A percentile compares a stretch with the other conserved stretches of the same genome.
phyloP scores from a whole-genome alignment of 78 protist genomes.

The Polysphondylium violaceum region DNA sequence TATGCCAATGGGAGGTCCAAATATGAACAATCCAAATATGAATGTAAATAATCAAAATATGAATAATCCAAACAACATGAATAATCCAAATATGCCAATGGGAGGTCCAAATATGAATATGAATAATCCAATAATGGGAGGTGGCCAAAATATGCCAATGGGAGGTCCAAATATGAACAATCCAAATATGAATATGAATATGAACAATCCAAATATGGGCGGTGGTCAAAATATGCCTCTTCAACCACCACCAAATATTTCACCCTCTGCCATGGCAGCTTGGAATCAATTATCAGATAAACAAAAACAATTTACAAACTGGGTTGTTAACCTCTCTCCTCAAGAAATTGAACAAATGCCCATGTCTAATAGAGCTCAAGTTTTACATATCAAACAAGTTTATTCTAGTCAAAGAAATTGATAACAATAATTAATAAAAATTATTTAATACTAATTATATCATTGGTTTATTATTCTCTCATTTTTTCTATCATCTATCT shows the following conservation, averaged over 20 bases:
- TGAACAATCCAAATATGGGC: background rate
- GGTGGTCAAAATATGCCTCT: background rate
- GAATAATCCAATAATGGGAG: too few relatives aligned
- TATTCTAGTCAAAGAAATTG: background rate
- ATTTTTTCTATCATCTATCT: too few relatives aligned
- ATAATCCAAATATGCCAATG: slow-evolving; percentile 4
- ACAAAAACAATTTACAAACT: slow-evolving; percentile 19
- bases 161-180: background rate
- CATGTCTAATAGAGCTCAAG: slow-evolving; percentile 8
- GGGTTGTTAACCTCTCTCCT: slow-evolving; percentile 20
- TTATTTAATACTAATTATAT: too few relatives aligned
- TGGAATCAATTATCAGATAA: slow-evolving; percentile 45
- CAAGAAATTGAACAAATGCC: slow-evolving; percentile 48
- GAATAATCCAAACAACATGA: background rate
- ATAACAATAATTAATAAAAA: too few relatives aligned
- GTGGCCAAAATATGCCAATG: background rate
- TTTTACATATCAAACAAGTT: slow-evolving; percentile 19
- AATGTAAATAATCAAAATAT: background rate
- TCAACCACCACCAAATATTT: slow-evolving; percentile 54
- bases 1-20: background rate
- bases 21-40: background rate
- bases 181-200: slow-evolving; percentile 1
- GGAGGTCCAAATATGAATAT: slow-evolving; percentile 13
- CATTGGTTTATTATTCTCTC: too few relatives aligned
- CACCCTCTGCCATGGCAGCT: slow-evolving; percentile 29